Evolutionary conservation across 192 early-diverging fungal species (phyloP).

Genomic region (Dimargaris xerosporica): DNA sequence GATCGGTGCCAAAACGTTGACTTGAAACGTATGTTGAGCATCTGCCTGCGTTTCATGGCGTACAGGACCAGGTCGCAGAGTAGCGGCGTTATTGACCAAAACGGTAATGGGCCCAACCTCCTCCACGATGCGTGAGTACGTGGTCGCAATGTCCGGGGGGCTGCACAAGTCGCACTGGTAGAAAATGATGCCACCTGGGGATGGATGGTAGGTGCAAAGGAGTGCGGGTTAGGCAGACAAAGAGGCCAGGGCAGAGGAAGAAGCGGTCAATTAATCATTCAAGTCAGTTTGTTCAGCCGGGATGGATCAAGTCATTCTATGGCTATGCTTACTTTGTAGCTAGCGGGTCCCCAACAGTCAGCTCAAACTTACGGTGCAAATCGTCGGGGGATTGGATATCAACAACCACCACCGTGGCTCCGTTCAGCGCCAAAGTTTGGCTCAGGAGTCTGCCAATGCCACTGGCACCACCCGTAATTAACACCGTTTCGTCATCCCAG

Average conservation of each 20-base stretch:
- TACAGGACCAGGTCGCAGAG: constrained; percentile 44
- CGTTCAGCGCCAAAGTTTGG: not conserved
- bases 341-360: not conserved
- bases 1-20: constrained; percentile 61
- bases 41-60: constrained; percentile 43
- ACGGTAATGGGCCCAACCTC: constrained; percentile 60
- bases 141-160: constrained; percentile 16
- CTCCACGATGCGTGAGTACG: constrained; percentile 15
- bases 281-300: not conserved
- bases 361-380: not conserved
- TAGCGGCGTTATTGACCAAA: constrained; percentile 70
- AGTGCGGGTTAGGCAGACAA: not conserved
- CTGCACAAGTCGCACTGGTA: constrained; percentile 25
- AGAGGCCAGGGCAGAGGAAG: not conserved
- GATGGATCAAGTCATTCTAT: not conserved
- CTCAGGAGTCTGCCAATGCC: not conserved
- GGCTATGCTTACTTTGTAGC: not conserved
- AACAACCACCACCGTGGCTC: not conserved
- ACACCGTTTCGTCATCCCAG: not conserved
- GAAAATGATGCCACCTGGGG: not conserved
- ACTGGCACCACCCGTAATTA: not conserved
- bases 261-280: not conserved
- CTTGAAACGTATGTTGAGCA: constrained; percentile 43
- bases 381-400: not conserved
- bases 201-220: not conserved